Evolutionary conservation across 2,329 filamentous ascomycete species (phyloP), one percentile per base, ranked within the genome.

Genomic region (Pseudogymnoascus pannorum): DNA sequence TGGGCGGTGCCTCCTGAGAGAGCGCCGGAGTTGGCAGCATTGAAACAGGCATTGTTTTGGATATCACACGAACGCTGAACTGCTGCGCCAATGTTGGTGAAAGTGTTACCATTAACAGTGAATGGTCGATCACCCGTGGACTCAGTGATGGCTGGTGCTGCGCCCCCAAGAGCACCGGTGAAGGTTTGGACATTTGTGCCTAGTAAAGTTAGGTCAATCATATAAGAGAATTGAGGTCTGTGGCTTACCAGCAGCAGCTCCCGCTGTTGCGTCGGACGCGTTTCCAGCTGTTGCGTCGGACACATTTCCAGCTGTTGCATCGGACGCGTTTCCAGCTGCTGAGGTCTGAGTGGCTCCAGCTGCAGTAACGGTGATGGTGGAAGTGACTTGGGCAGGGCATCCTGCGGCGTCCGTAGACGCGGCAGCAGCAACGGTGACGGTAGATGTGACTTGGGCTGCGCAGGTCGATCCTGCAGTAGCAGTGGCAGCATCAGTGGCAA

Each of bases 61-160:
- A 85, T 79, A 64, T 84, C 79, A 69, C 86, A 88, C 35, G 83
- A 80, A 54, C 86, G 78, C 72, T 86, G 79, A 40, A 81, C 73
- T 18, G 86, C 86, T 8, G 79, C 81, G 2, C 70, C 73, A 65
- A 81, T 70, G 69, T 81, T 81, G 38, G 80, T 79, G 69, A 88
- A 87, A 36, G 76, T 84, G 75, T 76, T 75, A 57, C 80, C 81
- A 66, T 82, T 80, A 62, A 85, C 81, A 20, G 71, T 66, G 72
- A 86, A 86, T 61, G 83, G 81, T 31, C 84, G 78, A 61, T 71
- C 68, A 20, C 72, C 63, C 68, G 82, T 73, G 44, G 80, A 79
- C 4, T 78, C 77, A 67, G 81, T 67, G 58, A 70, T 71, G 22
- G 85, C 78, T 9, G 74, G 73, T 9, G 81, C 78, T 11, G 75